phyloP scores from a whole-genome alignment of 2,329 filamentous ascomycete species.

The Calonectria leucothoes region DNA sequence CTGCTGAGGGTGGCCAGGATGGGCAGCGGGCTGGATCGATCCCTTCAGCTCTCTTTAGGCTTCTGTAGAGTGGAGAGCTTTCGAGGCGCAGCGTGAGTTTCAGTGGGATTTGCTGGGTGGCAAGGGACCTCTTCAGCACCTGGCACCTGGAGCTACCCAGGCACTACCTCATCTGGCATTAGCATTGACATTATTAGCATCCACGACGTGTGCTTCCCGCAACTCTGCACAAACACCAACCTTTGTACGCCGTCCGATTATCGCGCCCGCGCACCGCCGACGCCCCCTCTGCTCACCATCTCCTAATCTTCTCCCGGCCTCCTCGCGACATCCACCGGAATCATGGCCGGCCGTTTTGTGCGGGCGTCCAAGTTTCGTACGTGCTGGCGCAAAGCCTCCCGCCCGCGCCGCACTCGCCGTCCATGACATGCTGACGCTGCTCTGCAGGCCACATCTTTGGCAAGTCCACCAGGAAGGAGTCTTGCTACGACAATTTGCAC shows the following conservation, averaged over 20 bases:
- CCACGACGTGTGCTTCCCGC: slow-evolving; percentile 34
- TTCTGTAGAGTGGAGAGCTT: slow-evolving; percentile 30
- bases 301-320: slow-evolving; percentile 18
- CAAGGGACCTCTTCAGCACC: slow-evolving; percentile 15
- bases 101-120: slow-evolving; percentile 33
- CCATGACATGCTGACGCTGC: slow-evolving; percentile 41
- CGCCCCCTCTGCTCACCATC: slow-evolving; percentile 6
- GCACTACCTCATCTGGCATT: slow-evolving; percentile 13
- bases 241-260: slow-evolving; percentile 13
- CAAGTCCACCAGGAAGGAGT: slow-evolving; percentile 93
- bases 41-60: slow-evolving; percentile 18
- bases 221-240: slow-evolving; percentile 34
- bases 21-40: slow-evolving; percentile 19
- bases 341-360: slow-evolving; percentile 74
- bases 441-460: slow-evolving; percentile 94
- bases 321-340: slow-evolving; percentile 36
- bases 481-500: slow-evolving; percentile 98
- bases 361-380: slow-evolving; percentile 77
- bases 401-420: slow-evolving; percentile 32
- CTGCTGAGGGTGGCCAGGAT: slow-evolving; percentile 19
- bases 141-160: slow-evolving; percentile 15
- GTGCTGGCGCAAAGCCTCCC: slow-evolving; percentile 49
- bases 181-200: slow-evolving; percentile 23
- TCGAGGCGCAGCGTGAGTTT: slow-evolving; percentile 40
- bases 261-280: slow-evolving; percentile 17